Percentiles rank a stretch among this genome's conserved stretches.
Conservation (phyloP, 441 rosid species). For the Eutrema salsugineum region DNA sequence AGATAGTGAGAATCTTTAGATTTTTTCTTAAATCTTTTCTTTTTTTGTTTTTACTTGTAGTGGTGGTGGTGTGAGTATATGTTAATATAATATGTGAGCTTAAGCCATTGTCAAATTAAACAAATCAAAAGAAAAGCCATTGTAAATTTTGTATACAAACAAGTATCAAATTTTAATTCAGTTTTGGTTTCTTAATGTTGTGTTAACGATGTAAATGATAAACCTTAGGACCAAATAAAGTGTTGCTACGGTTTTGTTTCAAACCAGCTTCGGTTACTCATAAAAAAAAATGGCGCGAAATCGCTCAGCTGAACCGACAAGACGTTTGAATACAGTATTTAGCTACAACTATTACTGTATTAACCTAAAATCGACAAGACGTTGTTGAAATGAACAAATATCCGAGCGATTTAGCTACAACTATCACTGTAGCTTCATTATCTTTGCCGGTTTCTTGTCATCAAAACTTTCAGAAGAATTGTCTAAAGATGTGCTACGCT, state of each 20-base stretch:
- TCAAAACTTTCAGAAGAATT: constrained; percentile 29
- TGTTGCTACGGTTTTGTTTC: neutral
- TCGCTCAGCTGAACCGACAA: too few species aligned
- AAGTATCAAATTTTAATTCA: neutral
- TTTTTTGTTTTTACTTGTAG: neutral
- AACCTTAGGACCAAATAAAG: neutral
- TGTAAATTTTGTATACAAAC: neutral
- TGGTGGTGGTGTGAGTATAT: constrained; percentile 12
- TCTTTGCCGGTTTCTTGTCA: constrained; percentile 46
- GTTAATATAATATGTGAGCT: neutral
- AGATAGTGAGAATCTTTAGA: neutral
- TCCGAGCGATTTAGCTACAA: neutral
- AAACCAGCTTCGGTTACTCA: neutral
- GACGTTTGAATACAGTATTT: too few species aligned
- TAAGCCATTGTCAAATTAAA: neutral
- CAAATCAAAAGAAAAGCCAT: too few species aligned
- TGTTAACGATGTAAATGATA: neutral
- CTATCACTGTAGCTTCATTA: constrained; percentile 42
- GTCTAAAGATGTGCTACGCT: constrained; percentile 26
- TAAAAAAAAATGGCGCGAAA: too few species aligned
- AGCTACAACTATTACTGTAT: too few species aligned
- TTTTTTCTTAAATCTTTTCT: neutral
- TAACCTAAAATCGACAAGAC: neutral
- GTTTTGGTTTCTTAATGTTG: neutral
- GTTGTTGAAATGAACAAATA: neutral